Base-by-base conservation (phyloP, 805 yeast species). In the Ogataea trehalophila region DNA sequence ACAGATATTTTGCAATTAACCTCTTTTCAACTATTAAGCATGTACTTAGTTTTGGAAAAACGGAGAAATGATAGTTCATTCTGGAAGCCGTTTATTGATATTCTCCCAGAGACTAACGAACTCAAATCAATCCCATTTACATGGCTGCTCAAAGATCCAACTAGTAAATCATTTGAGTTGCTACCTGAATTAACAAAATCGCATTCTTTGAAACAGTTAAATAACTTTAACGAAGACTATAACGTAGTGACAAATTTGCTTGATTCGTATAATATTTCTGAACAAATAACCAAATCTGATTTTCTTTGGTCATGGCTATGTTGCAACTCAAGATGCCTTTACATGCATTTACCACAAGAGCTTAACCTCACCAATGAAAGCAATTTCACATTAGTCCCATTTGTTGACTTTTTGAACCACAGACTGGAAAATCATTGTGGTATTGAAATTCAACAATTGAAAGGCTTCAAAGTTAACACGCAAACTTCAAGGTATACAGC, bases 311-410 rank as follows among this genome's bases (percentile, higher is more conserved):
- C 86, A 0, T 92, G 96, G 95, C 73, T 87, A 57, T 83, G 92
- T 58, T 87, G 91, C 47, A 92, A 94, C 62, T 85, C 97, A 2
- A 82, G 99, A 67, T 92, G 98, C 63, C 70, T 92, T 6, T 91
- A 89, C 62, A 82, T 84, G 83, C 74, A 77, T 3, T 66, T 87
- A 2, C 82, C 86, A 1, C 46, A 43, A 6, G 45, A 37, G 6
- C 43, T 64, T 41, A 74, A 76, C 34, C 74, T 75, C 47, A 67
- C 71, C 16, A 60, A 61, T 2, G 76, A 69, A 23, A 88, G 85
- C 54, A 85, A 87, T 62, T 83, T 92, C 69, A 88, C 98, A 2
- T 69, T 92, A 79, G 97, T 92, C 0, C 99, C 99, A 0, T 83
- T 72, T 52, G 90, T 91, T 22, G 99, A 92, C 68, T 86, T 87